A percentile compares a stretch with the other conserved stretches of the same genome.
Evolutionary conservation across 2,329 filamentous ascomycete genomes (phyloP).

Genomic region (Penicillium hordei): DNA sequence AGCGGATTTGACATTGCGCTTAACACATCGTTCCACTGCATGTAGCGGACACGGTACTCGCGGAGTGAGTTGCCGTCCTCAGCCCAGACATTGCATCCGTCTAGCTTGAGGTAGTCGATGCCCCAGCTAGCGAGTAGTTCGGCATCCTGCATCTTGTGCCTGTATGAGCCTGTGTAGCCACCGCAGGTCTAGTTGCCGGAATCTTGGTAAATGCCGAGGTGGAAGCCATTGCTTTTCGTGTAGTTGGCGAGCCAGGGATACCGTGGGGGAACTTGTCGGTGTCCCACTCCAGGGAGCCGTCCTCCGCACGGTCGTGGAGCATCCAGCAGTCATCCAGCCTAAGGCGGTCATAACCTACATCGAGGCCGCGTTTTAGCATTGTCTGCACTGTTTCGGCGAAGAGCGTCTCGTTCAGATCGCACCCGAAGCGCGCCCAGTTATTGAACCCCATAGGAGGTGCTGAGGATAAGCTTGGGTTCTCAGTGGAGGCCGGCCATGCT

Average conservation of each 20-base stretch:
- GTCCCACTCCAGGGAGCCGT: slow-evolving; percentile 47
- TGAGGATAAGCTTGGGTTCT: no score
- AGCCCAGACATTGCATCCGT: no score
- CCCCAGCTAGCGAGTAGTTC: no score
- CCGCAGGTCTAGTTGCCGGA: no score
- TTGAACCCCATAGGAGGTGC: slow-evolving; percentile 55
- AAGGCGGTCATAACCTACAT: slow-evolving; percentile 41
- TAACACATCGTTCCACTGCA: no score
- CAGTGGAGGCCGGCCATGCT: no score
- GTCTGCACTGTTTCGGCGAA: slow-evolving; percentile 49
- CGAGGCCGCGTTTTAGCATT: slow-evolving; percentile 45
- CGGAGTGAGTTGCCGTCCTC: no score
- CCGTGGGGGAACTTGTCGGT: slow-evolving; percentile 45
- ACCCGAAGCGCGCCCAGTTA: slow-evolving; percentile 52
- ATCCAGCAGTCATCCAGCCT: slow-evolving; percentile 53
- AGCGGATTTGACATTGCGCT: no score
- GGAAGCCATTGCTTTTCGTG: slow-evolving; percentile 42
- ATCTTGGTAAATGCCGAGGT: slow-evolving; percentile 51
- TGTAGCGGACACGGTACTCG: no score
- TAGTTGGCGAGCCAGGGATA: slow-evolving; percentile 44
- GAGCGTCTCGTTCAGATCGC: slow-evolving; percentile 50
- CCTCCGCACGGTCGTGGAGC: slow-evolving; percentile 33
- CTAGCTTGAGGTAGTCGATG: no score
- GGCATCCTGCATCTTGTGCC: no score
- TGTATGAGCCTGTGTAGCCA: no score